Evolutionary conservation across 1,284 basidiomycete genomes (phyloP).

Genomic region (Ustanciosporium gigantosporum): DNA sequence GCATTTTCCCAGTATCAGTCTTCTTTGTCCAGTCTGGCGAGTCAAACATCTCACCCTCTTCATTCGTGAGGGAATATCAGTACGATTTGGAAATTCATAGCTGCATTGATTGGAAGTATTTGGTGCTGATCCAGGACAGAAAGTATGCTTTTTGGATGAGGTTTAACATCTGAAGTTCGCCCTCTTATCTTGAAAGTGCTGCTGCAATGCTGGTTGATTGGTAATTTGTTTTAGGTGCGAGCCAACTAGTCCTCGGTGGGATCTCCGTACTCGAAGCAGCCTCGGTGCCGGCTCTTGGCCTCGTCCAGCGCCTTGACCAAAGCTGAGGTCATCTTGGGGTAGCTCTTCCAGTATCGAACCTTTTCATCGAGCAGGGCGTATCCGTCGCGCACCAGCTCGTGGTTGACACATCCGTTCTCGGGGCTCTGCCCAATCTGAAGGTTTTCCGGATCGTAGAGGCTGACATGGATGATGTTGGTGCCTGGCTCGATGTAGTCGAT

Average conservation of each 20-base stretch:
- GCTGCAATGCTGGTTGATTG: no score
- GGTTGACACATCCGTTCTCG: conserved; percentile 45
- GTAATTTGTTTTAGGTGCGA: no score
- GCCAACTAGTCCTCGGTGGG: conserved; percentile 42
- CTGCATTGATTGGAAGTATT: no score
- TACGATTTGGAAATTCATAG: no score
- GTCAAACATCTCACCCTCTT: no score
- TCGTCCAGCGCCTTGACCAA: conserved; percentile 35
- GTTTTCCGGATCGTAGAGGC: conserved; percentile 50
- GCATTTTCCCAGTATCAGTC: no score
- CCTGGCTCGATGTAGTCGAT: conserved; percentile 46
- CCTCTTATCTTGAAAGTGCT: no score
- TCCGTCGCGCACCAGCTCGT: conserved; percentile 42
- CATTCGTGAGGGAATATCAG: no score
- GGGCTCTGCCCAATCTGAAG: conserved; percentile 27
- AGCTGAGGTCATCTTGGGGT: conserved; percentile 28
- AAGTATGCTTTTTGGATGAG: no score
- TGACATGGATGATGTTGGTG: conserved; percentile 32
- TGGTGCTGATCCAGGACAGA: no score
- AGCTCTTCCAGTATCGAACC: conserved; percentile 46
- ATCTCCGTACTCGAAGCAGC: conserved; percentile 51
- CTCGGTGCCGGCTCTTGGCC: conserved; percentile 36
- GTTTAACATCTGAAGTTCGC: no score
- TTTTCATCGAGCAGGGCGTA: conserved; percentile 43
- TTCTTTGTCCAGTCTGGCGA: no score